Percentiles rank a stretch among this genome's conserved stretches.
These are phyloP conservation scores for Colletotrichum musae DNA, from an alignment of 2,329 filamentous ascomycete genomes.

Conservation along the genomic window DNA sequence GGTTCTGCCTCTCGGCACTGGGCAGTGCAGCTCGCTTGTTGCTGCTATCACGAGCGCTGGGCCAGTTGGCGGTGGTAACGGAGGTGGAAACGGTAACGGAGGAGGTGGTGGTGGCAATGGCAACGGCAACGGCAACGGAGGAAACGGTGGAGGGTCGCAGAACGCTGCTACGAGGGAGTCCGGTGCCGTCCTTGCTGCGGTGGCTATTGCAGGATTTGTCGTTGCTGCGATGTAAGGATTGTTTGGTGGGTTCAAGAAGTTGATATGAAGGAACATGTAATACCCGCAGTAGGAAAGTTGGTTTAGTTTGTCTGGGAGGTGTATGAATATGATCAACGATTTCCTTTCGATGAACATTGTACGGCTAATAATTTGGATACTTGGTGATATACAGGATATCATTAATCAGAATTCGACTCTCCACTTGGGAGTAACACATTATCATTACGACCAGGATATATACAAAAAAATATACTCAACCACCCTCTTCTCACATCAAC, in stretches of 20 bases:
- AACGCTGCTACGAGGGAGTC: constrained; percentile 33
- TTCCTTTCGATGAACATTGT: too few relatives aligned
- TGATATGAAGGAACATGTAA: background rate
- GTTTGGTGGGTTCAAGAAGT: too few relatives aligned
- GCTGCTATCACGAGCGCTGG: constrained; percentile 38
- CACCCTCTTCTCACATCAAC: constrained; percentile 42
- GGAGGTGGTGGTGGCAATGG: constrained; percentile 1
- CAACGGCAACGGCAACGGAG: background rate
- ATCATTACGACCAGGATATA: constrained; percentile 21
- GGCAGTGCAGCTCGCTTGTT: constrained; percentile 36
- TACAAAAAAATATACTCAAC: background rate
- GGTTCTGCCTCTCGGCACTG: constrained; percentile 22
- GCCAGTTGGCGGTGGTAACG: constrained; percentile 1
- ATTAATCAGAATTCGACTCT: too few relatives aligned
- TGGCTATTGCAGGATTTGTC: constrained; percentile 26
- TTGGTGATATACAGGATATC: too few relatives aligned
- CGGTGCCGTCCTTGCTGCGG: constrained; percentile 25
- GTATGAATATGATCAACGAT: too few relatives aligned
- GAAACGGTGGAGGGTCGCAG: background rate
- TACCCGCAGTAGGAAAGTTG: background rate
- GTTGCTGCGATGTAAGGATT: constrained; percentile 23
- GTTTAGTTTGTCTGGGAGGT: background rate
- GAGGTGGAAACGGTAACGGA: constrained; percentile 2
- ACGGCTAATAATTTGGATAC: too few relatives aligned
- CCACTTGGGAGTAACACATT: background rate